Percentiles rank a stretch among this genome's conserved stretches.
These are phyloP conservation scores for Phytophthora vignae DNA, from an alignment of 352 stramenopile species.

Conservation along the genomic window DNA sequence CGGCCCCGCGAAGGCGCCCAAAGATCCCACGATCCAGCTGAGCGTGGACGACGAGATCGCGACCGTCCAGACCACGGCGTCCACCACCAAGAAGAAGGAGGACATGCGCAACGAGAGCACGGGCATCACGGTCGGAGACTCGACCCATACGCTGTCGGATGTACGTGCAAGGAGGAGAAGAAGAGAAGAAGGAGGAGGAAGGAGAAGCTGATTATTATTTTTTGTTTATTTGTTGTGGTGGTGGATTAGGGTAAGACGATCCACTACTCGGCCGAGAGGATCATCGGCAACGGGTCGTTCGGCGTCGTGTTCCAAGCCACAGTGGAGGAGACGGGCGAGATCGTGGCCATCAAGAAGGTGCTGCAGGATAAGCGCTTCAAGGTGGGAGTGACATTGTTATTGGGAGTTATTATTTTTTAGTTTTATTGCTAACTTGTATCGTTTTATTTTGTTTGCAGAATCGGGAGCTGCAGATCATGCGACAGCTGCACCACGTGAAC, in stretches of 20 bases:
- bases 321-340: constrained; percentile 97
- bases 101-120: constrained; percentile 89
- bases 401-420: background rate
- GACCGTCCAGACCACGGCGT: constrained; percentile 50
- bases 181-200: background rate
- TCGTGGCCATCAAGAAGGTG: constrained; percentile 99
- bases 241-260: constrained; percentile 82
- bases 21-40: constrained; percentile 28
- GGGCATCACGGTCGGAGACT: constrained; percentile 85
- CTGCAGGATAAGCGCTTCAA: constrained; percentile 99
- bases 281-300: constrained; percentile 99
- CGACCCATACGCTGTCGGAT: constrained; percentile 80
- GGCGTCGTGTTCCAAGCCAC: constrained; percentile 99
- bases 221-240: constrained; percentile 8
- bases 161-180: constrained; percentile 44
- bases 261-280: constrained; percentile 97
- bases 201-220: constrained; percentile 1
- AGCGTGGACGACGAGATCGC: constrained; percentile 46
- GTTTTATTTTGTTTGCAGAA: constrained; percentile 78
- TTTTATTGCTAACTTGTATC: constrained; percentile 11
- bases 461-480: constrained; percentile 99
- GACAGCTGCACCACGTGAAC: constrained; percentile 98
- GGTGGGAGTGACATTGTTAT: constrained; percentile 47
- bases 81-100: constrained; percentile 70
- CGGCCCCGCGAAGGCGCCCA: constrained; percentile 20